phyloP scores from a whole-genome alignment of 805 yeast genomes.

The Zygosaccharomyces kombuchaensis region DNA sequence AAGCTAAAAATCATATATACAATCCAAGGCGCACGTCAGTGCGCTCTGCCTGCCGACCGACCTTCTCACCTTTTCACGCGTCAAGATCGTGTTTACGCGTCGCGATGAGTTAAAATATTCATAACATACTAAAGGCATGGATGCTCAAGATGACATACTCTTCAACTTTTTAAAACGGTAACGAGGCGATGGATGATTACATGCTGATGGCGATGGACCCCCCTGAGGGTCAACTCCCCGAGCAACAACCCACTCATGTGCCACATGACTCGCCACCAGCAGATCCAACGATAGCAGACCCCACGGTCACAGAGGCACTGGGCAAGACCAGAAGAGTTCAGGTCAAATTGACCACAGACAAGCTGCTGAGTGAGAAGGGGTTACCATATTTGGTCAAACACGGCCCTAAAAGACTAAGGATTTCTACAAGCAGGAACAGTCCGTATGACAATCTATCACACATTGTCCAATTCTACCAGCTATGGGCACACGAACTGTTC shows the following conservation, averaged over 20 bases:
- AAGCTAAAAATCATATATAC: too few relatives aligned
- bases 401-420: conserved; percentile 34
- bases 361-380: conserved; percentile 52
- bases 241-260: too few relatives aligned
- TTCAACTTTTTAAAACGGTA: not conserved
- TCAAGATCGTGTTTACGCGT: too few relatives aligned
- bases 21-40: too few relatives aligned
- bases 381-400: conserved; percentile 46
- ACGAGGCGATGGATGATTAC: conserved; percentile 1
- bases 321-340: conserved; percentile 25
- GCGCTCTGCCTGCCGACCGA: too few relatives aligned
- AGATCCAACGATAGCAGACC: conserved; percentile 26
- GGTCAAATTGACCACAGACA: conserved; percentile 50
- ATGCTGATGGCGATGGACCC: conserved; percentile 6
- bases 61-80: too few relatives aligned
- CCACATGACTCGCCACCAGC: not conserved
- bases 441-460: conserved; percentile 28
- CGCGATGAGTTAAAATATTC: not conserved
- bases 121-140: too few relatives aligned
- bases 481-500: conserved; percentile 71
- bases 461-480: conserved; percentile 54
- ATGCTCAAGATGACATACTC: too few relatives aligned
- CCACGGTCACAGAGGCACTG: conserved; percentile 22
- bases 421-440: conserved; percentile 27
- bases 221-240: not conserved